Base-by-base conservation (phyloP, 495 filamentous ascomycete species). In the Cudoniella acicularis region DNA sequence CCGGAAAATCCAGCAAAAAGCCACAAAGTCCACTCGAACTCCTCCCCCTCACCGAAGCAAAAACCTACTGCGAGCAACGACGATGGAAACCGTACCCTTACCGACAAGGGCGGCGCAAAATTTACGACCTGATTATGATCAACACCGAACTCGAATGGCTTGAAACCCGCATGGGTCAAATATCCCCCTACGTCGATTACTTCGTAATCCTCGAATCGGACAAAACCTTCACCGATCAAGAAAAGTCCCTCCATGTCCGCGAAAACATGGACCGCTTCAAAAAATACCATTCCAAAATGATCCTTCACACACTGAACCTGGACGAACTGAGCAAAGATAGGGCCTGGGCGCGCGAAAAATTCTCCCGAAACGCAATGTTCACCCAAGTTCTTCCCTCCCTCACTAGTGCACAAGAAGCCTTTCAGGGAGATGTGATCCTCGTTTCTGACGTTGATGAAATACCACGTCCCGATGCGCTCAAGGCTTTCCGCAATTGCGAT, bases 131-230 rank as follows among this genome's bases (percentile, higher is more conserved):
- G 6, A 67, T 75, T 43, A 56, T 73, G n/a, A 58, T 77, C 41
- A 70, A 68, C 40, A 70, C 64, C 10, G 74, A 75, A 65, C 66
- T 77, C 2, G 72, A 75, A 52, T 74, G 71, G 73, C 69, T 77
- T n/a, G 74, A 77, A 50, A 72, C 75, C 52, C 70, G 73, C 9
- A 56, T 77, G 10, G 53, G 66, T 49, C 69, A 70, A 41, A 58
- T 74, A 20, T 54, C 59, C 3, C 40, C 62, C 3, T 36, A 67
- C 43, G 65, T 77, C 50, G 75, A 74, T 30, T 75, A 75, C 62
- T 76, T 76, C 66, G 74, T 74, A 61, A 75, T 76, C 60, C 72
- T 77, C 62, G 75, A 77, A 66, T 69, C 69, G 1, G 69, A 65
- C 59, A 72, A 74, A 59, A 71, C 66, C 25, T 77, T 73, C 43